phyloP scores from a whole-genome alignment of 306 rosid species.

The Rubus idaeus region DNA sequence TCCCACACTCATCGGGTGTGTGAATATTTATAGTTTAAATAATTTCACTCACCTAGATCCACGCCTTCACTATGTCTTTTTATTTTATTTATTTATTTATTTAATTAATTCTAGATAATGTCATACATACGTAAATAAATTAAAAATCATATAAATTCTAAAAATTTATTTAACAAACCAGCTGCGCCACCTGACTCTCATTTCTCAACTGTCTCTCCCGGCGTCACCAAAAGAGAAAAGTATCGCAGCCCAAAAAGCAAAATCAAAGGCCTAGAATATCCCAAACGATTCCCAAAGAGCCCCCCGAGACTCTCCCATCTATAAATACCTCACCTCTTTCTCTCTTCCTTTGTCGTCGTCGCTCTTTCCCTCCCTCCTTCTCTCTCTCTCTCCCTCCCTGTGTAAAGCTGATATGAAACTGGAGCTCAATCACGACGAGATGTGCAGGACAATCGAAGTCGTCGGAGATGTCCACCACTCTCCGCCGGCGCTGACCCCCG shows the following conservation, averaged over 20 bases:
- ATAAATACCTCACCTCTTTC: constrained; percentile 13
- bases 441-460: constrained; percentile 51
- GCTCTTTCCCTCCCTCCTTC: neutral
- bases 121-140: neutral
- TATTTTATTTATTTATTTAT: neutral
- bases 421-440: constrained; percentile 33
- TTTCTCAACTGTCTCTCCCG: constrained; percentile 6
- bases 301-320: neutral
- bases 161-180: neutral
- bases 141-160: neutral
- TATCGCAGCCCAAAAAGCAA: constrained; percentile 13
- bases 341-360: neutral
- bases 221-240: neutral
- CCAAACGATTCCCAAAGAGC: constrained; percentile 36
- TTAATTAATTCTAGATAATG: too few species aligned
- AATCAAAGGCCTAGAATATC: constrained; percentile 37
- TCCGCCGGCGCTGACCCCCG: neutral
- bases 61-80: neutral
- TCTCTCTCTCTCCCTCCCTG: neutral
- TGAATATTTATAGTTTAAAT: too few species aligned
- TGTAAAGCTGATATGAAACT: constrained; percentile 50
- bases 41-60: neutral
- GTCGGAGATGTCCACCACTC: constrained; percentile 6
- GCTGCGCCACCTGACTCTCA: neutral
- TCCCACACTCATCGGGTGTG: too few species aligned